A percentile compares a stretch with the other conserved stretches of the same genome.
These are phyloP conservation scores for Nicotiana tomentosiformis DNA, from an alignment of 257 asterid species.

Conservation along the genomic window DNA sequence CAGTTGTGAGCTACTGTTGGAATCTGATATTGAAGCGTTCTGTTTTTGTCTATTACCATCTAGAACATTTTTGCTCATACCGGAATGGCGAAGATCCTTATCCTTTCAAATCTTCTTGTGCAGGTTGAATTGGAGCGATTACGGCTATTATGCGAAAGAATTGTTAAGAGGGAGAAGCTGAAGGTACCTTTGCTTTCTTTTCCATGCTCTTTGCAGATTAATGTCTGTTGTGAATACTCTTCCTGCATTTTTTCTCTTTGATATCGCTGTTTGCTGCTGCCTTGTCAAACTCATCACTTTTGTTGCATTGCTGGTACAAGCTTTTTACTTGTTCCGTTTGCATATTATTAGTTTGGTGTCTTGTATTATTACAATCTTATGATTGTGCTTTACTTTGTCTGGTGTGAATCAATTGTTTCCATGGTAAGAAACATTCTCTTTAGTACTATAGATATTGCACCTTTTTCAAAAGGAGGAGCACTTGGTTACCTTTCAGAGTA, in stretches of 20 bases:
- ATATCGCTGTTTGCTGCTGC: neutral
- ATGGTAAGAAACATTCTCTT: neutral
- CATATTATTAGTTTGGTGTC: neutral
- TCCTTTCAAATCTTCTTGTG: constrained; percentile 11
- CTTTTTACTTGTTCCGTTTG: neutral
- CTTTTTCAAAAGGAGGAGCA: too few relatives aligned
- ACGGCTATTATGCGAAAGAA: constrained; percentile 96
- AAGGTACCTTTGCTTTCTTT: constrained; percentile 44
- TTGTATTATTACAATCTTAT: neutral
- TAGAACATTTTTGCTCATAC: neutral
- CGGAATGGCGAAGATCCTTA: neutral
- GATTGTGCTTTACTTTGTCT: neutral
- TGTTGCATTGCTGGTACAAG: neutral
- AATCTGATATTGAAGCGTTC: neutral
- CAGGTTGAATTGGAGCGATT: constrained; percentile 96
- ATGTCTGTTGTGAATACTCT: neutral
- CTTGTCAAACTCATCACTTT: neutral
- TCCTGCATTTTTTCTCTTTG: neutral
- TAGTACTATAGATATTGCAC: neutral
- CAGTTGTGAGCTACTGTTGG: neutral
- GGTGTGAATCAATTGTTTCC: neutral
- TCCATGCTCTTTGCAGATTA: neutral
- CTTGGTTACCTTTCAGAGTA: too few relatives aligned
- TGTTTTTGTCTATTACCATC: neutral
- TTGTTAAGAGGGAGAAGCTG: constrained; percentile 83